Evolutionary conservation across 257 asterid genomes (phyloP).

Genomic region (Salvia hispanica): DNA sequence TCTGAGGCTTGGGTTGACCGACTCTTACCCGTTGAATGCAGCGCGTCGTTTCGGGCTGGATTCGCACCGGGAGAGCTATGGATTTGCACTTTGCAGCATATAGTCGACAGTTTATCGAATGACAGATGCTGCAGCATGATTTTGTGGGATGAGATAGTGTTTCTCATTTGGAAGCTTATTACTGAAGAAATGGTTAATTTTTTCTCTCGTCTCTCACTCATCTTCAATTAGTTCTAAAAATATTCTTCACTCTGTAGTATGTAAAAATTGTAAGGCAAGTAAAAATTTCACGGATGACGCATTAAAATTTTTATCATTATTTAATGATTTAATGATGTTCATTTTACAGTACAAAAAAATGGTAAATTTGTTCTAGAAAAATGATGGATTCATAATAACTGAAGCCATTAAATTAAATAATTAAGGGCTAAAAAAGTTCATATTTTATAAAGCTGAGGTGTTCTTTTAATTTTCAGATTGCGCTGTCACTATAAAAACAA

Average conservation of each 20-base stretch:
- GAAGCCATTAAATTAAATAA: no score
- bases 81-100: slow-evolving; percentile 47
- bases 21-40: slow-evolving; percentile 68
- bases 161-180: background rate
- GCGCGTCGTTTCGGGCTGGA: slow-evolving; percentile 89
- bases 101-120: slow-evolving; percentile 60
- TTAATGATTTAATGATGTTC: background rate
- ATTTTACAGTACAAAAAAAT: no score
- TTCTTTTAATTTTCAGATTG: no score
- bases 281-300: background rate
- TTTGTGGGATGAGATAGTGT: slow-evolving; percentile 54
- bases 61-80: slow-evolving; percentile 51
- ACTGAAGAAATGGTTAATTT: no score
- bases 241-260: slow-evolving; percentile 3
- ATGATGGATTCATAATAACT: no score
- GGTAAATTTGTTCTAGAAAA: no score
- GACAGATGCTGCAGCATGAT: slow-evolving; percentile 66
- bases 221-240: slow-evolving; percentile 17
- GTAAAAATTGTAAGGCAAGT: slow-evolving; percentile 33
- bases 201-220: background rate
- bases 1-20: slow-evolving; percentile 75
- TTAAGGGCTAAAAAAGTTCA: no score
- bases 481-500: no score
- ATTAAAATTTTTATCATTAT: background rate
- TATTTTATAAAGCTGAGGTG: no score